These are phyloP conservation scores for Kokia cookei DNA, from an alignment of 441 rosid species.

Conservation along the genomic window DNA sequence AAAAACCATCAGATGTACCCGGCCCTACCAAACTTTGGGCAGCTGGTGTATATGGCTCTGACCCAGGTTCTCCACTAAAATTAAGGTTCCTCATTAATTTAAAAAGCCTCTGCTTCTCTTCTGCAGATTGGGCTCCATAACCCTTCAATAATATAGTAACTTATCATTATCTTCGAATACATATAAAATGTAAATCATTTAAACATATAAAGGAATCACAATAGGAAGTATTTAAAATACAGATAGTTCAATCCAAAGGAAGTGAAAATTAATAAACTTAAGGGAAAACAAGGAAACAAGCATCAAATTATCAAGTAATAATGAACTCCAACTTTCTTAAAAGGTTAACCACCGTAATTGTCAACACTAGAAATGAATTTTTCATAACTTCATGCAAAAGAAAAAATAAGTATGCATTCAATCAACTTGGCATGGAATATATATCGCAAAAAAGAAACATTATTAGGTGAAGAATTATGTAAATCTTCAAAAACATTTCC, in stretches of 20 bases:
- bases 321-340: not conserved
- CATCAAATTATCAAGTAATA: not conserved
- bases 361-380: not conserved
- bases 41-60: constrained; percentile 72
- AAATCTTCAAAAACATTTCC: not conserved
- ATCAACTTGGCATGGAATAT: not conserved
- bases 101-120: constrained; percentile 95
- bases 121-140: constrained; percentile 95
- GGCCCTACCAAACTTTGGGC: constrained; percentile 59
- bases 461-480: not conserved
- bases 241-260: not conserved
- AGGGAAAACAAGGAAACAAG: not conserved
- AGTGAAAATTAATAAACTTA: not conserved
- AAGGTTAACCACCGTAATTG: not conserved
- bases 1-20: constrained; percentile 68
- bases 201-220: not conserved
- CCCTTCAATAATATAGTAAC: constrained; percentile 44
- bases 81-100: constrained; percentile 95
- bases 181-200: constrained; percentile 4
- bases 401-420: not conserved
- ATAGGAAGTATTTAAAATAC: not conserved
- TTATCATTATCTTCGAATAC: constrained; percentile 5
- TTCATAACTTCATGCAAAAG: not conserved
- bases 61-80: constrained; percentile 86
- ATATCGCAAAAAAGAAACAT: not conserved